Base-by-base conservation (phyloP, 2,329 filamentous ascomycete species). In the Penicillium janthinellum region DNA sequence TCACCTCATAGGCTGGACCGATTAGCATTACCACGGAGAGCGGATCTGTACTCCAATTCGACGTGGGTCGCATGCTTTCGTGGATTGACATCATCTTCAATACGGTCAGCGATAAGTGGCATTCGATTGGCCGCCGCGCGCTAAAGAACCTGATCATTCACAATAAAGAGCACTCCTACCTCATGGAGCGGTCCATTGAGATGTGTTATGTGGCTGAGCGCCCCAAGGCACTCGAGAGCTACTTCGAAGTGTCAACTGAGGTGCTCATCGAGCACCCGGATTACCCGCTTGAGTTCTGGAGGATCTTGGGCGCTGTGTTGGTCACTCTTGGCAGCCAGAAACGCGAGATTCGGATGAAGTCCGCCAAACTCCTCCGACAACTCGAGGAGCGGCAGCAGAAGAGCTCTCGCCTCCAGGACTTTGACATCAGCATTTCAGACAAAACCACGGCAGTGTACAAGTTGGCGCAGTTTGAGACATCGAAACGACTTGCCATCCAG, bases 371-470 rank as follows among this genome's bases (percentile, higher is more conserved):
- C 35, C 82, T 99, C 12, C 86, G 92, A 42, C 88, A 87, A 0
- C 81, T 98, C 1, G 95, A 98, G 75, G 88, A 92, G 65, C 86
- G 91, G 25, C 90, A 95, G 65, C 86, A 89, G 64, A 90, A 90
- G 65, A 95, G 87, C 64, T 96, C 94, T 1, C 96, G 96, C 71
- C 87, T 99, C 6, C 92, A 96, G 72, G 95, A 99, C 73, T 96
- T 97, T 60, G 95, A 99, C 70, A 98, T 99, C 69, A 97, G 93
- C 73, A 95, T 99, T 59, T 96, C 94, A 0, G 96, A 99, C 78
- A 98, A 97, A 78, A 99, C 96, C 0, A 96, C 96, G 66, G 93
- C 94, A 0, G 94, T 99, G 2, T 99, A 98, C 78, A 99, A 99
- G 78, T 83, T 96, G 47, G 95, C 96, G 0, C 95, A 99, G 72